A percentile compares a stretch with the other conserved stretches of the same genome.
These are phyloP conservation scores for Tubosaeta brunneosetosa DNA, from an alignment of 768 basidiomycete species.

Conservation along the genomic window DNA sequence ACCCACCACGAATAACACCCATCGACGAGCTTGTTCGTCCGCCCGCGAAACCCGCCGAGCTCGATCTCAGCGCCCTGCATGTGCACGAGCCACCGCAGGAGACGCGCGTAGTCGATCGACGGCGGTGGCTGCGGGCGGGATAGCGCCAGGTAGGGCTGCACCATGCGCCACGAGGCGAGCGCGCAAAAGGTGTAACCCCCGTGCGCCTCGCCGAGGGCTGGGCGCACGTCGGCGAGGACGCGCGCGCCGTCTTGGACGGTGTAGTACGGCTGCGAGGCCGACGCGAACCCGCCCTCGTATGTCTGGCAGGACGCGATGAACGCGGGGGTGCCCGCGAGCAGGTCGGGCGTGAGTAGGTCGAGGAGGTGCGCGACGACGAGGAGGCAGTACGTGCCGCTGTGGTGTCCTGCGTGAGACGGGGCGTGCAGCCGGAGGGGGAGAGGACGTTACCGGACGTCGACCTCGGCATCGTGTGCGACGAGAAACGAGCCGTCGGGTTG, in stretches of 20 bases:
- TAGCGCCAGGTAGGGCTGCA: slow-evolving; percentile 50
- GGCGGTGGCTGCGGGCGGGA: slow-evolving; percentile 15
- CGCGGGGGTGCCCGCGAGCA: slow-evolving; percentile 66
- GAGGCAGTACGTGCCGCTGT: slow-evolving; percentile 91
- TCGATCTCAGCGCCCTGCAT: slow-evolving; percentile 85
- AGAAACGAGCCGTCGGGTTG: slow-evolving; percentile 90
- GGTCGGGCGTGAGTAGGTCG: slow-evolving; percentile 83
- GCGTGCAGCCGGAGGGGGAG: not conserved
- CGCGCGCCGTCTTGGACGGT: slow-evolving; percentile 16
- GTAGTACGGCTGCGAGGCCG: slow-evolving; percentile 68
- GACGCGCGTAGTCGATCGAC: slow-evolving; percentile 50
- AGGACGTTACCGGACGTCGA: slow-evolving; percentile 78
- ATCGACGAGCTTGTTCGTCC: slow-evolving; percentile 98
- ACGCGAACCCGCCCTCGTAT: slow-evolving; percentile 94
- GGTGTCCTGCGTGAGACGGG: not conserved
- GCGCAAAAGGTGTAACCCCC: slow-evolving; percentile 98
- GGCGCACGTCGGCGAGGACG: slow-evolving; percentile 47
- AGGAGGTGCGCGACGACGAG: slow-evolving; percentile 79
- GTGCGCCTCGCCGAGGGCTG: slow-evolving; percentile 91
- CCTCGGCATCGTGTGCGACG: slow-evolving; percentile 82
- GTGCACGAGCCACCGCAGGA: slow-evolving; percentile 76
- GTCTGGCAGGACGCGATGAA: slow-evolving; percentile 93
- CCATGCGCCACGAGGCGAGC: slow-evolving; percentile 75
- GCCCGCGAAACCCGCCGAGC: slow-evolving; percentile 86
- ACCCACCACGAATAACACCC: slow-evolving; percentile 99